Base-by-base conservation (phyloP, 768 basidiomycete genomes). In the Amanita brunnescens region DNA sequence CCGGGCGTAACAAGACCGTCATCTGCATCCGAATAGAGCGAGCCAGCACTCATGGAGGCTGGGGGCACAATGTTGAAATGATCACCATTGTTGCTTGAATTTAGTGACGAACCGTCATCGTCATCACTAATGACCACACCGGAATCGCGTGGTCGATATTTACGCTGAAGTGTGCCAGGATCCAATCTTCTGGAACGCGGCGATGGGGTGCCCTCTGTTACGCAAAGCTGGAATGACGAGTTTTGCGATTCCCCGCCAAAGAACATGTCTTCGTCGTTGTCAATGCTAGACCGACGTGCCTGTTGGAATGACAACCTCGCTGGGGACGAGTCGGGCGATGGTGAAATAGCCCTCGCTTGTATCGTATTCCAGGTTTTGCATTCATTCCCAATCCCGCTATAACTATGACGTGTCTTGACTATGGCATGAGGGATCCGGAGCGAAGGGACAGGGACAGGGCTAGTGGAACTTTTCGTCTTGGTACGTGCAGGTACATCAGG, bases 1-100 rank as follows among this genome's bases (percentile, higher is more conserved):
- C 77, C 75, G 2, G 87, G 88, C 0, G 87, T 90, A 16, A 87
- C 72, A n/a, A 90, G 75, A 29, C 77, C 82, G 40, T 84, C 78
- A 33, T 81, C 82, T 12, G 62, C 64, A 55, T 79, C 79, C 5
- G 83, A 81, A 44, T 72, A 71, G 23, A 80, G 65, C 2, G 83
- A 83, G 57, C 77, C 81, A 20, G 78, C 73, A 42, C 83, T 85
- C 5, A 76, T 81, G 0, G 83, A 87, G 0, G 78, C 73, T 30
- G 67, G 72, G 29, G 81, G 80, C 68, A 83, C 68, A 23, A 70
- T 65, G 41, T 66, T 68, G 16, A 67, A 48, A 45, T 58, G 58
- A 49, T 67, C 57, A 23, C 49, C 41, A 40, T 52, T 53, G 33
- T 51, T 46, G 29, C 62, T 61, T 8, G 58, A 61, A 55, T 63